phyloP scores from a whole-genome alignment of 495 filamentous ascomycete species.

The Letharia lupina region DNA sequence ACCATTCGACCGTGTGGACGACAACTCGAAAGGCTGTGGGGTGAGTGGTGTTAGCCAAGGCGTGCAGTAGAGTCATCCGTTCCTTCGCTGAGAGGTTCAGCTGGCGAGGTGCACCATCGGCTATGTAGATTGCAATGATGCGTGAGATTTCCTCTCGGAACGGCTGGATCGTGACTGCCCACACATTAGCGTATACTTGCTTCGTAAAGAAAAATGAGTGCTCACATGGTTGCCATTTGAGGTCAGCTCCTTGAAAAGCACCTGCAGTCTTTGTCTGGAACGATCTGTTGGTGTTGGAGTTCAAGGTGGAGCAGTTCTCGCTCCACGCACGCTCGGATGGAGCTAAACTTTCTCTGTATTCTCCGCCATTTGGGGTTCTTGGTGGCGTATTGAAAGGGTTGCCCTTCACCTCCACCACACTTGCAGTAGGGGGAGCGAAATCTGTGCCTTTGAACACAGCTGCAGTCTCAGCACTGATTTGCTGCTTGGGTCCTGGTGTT shows the following conservation, averaged over 20 bases:
- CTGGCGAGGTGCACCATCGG: slow-evolving; percentile 53
- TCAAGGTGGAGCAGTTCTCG: slow-evolving; percentile 23
- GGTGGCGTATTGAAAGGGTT: slow-evolving; percentile 52
- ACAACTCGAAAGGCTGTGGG: slow-evolving; percentile 55
- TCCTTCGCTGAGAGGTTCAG: slow-evolving; percentile 64
- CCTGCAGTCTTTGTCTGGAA: slow-evolving; percentile 31
- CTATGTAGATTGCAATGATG: slow-evolving; percentile 61
- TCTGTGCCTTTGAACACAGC: slow-evolving; percentile 51
- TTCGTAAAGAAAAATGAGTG: slow-evolving; percentile 11
- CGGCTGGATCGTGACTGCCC: slow-evolving; percentile 64
- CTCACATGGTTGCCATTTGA: slow-evolving; percentile 50
- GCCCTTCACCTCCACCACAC: slow-evolving; percentile 27
- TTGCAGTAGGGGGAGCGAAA: slow-evolving; percentile 40
- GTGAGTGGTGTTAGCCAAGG: slow-evolving; percentile 64
- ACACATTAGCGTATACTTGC: slow-evolving; percentile 16
- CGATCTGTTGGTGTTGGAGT: slow-evolving; percentile 16
- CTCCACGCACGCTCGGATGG: slow-evolving; percentile 23
- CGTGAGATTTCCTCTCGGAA: slow-evolving; percentile 63
- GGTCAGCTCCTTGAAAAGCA: slow-evolving; percentile 41
- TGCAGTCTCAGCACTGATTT: slow-evolving; percentile 30
- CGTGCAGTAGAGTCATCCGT: slow-evolving; percentile 51
- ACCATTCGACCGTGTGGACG: slow-evolving; percentile 49
- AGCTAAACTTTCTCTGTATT: slow-evolving; percentile 13
- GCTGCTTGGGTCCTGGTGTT: slow-evolving; percentile 24
- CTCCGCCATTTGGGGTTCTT: slow-evolving; percentile 31